Base-by-base conservation (phyloP, 371 early-diverging fungal species). In the Aphelidium insulamus region DNA sequence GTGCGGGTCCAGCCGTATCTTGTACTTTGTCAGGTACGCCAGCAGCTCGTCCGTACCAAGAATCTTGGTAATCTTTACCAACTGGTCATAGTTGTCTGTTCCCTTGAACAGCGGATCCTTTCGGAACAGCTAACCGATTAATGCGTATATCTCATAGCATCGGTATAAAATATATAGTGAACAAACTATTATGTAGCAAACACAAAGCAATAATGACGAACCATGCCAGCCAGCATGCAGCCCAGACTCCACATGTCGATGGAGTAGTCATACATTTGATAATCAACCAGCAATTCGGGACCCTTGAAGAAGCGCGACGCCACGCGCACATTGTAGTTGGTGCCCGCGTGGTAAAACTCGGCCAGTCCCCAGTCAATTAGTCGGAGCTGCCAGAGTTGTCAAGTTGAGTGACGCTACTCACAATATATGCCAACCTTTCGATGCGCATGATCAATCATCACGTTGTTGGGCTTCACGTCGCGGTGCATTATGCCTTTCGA, bases 331-430 rank as follows among this genome's bases (percentile, higher is more conserved):
- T 91, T 97, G 61, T 97, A 98, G 39, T 81, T 79, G 25, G 78
- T 84, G 23, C 82, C 82, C 19, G 97, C 91, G 42, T 95, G 91
- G 61, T 97, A 98, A 44, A 97, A 98, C 55, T 99, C 99, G 14
- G 99, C 99, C 32, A 98, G 62, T 21, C 99, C 99, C 97, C 98
- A 99, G 63, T 99, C 99, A 44, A 98, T 97, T 43, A 98, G 65
- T 26, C 91, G 77, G 27, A 91, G 52, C 75, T 80, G 49, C 11
- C 44, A 26, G 5, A n/a, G n/a, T n/a, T n/a, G n/a, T n/a, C n/a
- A n/a, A n/a, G n/a, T n/a, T n/a, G n/a, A n/a, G n/a, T 14, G 58
- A 57, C 10, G n/a, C n/a, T n/a, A n/a, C n/a, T n/a, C n/a, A n/a
- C n/a, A n/a, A n/a, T n/a, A n/a, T n/a, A n/a, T n/a, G n/a, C n/a